A percentile compares a stretch with the other conserved stretches of the same genome.
phyloP scores from a whole-genome alignment of 1,284 basidiomycete species.

The Rhizopogon parksii region DNA sequence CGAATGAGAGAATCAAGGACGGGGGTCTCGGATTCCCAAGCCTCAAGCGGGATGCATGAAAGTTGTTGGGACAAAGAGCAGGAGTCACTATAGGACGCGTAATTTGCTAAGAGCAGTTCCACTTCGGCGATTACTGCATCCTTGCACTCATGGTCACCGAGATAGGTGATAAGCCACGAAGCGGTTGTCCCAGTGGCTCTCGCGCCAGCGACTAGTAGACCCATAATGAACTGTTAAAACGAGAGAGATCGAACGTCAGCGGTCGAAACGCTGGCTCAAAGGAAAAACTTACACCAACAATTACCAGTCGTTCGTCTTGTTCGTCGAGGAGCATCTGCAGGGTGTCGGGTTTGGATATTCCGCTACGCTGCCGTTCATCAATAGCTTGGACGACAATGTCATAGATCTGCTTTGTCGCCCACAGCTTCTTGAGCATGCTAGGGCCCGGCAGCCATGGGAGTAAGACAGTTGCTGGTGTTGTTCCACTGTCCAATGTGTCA shows the following conservation, averaged over 20 bases:
- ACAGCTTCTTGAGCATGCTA: constrained; percentile 59
- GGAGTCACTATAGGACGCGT: constrained; percentile 23
- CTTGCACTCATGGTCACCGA: constrained; percentile 62
- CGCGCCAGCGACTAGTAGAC: constrained; percentile 65
- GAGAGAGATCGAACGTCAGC: constrained; percentile 8
- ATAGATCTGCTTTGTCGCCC: constrained; percentile 67
- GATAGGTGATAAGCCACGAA: constrained; percentile 64
- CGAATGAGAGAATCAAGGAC: constrained; percentile 62
- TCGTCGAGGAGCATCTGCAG: constrained; percentile 65
- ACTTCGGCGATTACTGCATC: constrained; percentile 50
- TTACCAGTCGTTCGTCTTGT: constrained; percentile 55
- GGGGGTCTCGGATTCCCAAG: constrained; percentile 62
- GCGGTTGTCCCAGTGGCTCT: constrained; percentile 72
- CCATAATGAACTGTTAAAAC: constrained; percentile 63
- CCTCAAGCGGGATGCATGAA: constrained; percentile 54
- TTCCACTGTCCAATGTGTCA: constrained; percentile 57
- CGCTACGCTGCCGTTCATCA: constrained; percentile 45
- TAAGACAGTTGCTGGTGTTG: constrained; percentile 62
- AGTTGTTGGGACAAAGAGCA: constrained; percentile 41
- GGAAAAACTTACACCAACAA: constrained; percentile 53
- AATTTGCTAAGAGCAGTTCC: constrained; percentile 50
- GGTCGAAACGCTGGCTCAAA: constrained; percentile 1
- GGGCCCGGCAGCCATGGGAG: constrained; percentile 68
- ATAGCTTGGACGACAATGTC: constrained; percentile 55
- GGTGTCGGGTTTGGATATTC: constrained; percentile 53